Evolutionary conservation across 1,284 basidiomycete genomes (phyloP), one percentile per base, ranked within the genome.

Genomic region (Papiliotrema nemorosa): DNA sequence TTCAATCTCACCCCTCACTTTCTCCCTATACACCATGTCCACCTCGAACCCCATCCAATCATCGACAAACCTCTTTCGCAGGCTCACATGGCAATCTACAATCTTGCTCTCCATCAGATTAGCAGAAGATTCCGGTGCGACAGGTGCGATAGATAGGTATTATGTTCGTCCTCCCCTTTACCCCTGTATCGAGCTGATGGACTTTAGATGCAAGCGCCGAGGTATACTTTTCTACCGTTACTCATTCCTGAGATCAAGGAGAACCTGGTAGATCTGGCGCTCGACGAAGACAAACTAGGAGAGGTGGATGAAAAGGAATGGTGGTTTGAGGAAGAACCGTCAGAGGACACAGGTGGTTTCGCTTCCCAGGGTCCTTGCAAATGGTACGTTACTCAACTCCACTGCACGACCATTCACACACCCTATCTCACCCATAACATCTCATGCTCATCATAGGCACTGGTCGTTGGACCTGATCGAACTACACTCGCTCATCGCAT

Each of bases 381-480:
- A 76, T 94, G 90, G 90, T 91, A 55, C 57, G 84, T 77, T 46
- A 44, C 37, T 16, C 39, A 21, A 5, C 39, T 13, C 10, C 37
- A 18, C 18, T 46, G 38, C 24, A 31, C 29, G 29, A 31, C 7
- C 7, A 31, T 7, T 14, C 29, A n/a, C n/a, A n/a, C n/a, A n/a
- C n/a, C n/a, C n/a, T n/a, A n/a, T n/a, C n/a, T n/a, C n/a, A n/a
- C n/a, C n/a, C n/a, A n/a, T n/a, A n/a, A n/a, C n/a, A n/a, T n/a
- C n/a, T n/a, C n/a, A n/a, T 6, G 40, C 33, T 50, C 3, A 44
- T 33, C 29, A 20, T 22, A 96, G 92, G 90, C 90, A 97, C 74
- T 96, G 92, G 92, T 84, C 92, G 33, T 83, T 97, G 55, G 92
- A 93, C 34, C 79, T 96, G 39, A 82, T 96, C 58, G 91, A 92